These are phyloP conservation scores for Fusarium armeniacum DNA, from an alignment of 2,329 filamentous ascomycete genomes.

Conservation along the genomic window DNA sequence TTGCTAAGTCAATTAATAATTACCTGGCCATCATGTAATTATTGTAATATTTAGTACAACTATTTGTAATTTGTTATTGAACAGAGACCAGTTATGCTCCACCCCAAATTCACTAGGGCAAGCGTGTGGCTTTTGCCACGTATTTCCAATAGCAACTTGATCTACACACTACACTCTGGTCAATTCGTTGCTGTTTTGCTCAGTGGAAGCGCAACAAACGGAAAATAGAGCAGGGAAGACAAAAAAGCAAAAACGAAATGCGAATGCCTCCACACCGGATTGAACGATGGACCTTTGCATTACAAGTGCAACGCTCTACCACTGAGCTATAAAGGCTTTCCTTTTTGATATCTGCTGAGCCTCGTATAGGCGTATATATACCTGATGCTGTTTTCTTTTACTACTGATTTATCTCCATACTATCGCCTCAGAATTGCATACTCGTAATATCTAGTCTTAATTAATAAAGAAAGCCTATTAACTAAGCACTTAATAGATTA, in stretches of 20 bases:
- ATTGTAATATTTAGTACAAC: fast-evolving
- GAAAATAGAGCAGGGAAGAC: no score
- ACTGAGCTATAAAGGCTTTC: constrained; percentile 32
- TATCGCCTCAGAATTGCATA: not conserved
- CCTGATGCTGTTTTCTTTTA: fast-evolving
- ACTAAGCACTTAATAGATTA: no score
- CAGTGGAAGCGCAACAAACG: fast-evolving
- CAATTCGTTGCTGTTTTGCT: not conserved
- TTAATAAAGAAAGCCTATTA: no score
- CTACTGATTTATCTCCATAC: fast-evolving
- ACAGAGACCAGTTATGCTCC: fast-evolving
- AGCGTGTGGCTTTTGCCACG: fast-evolving
- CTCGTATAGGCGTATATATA: fast-evolving
- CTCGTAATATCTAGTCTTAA: no score
- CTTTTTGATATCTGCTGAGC: not conserved
- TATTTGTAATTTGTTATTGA: fast-evolving
- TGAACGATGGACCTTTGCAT: constrained; percentile 38
- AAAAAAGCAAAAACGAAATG: not conserved
- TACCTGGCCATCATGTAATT: fast-evolving
- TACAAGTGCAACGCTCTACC: constrained; percentile 38
- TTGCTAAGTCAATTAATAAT: not conserved
- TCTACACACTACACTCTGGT: not conserved
- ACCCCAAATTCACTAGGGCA: not conserved
- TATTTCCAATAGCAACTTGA: not conserved
- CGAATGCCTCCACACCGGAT: constrained; percentile 32